phyloP scores from a whole-genome alignment of 176 grass and related monocot species.

The Bonia amplexicaulis region DNA sequence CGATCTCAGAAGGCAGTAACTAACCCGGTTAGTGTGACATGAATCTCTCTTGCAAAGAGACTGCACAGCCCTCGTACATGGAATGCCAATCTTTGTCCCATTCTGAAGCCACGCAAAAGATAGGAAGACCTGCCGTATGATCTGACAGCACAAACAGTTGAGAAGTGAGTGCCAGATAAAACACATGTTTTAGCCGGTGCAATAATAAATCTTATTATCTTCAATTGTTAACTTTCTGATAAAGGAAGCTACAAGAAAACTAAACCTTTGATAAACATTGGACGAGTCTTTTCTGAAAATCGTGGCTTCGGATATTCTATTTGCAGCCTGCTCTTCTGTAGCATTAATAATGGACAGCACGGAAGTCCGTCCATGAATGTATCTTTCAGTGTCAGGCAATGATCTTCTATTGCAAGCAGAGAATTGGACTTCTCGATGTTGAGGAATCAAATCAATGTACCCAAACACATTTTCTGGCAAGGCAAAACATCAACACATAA shows the following conservation, averaged over 20 bases:
- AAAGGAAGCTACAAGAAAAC: constrained; percentile 6
- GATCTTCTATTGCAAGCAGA: constrained; percentile 21
- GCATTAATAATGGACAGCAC: neutral
- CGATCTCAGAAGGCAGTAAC: neutral
- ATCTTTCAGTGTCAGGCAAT: constrained; percentile 1
- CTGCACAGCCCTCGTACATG: constrained; percentile 33
- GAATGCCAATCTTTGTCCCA: constrained; percentile 47
- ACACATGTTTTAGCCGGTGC: neutral
- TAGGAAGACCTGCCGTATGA: constrained; percentile 20
- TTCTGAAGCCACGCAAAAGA: constrained; percentile 28
- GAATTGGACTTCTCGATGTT: constrained; percentile 14
- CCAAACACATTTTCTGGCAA: constrained; percentile 42
- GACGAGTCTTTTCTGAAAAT: constrained; percentile 10
- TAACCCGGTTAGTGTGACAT: constrained; percentile 35
- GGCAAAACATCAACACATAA: neutral
- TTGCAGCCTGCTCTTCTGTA: constrained; percentile 12
- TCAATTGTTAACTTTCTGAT: neutral
- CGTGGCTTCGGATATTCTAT: neutral
- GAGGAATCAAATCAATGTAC: constrained; percentile 40
- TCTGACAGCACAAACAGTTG: constrained; percentile 23
- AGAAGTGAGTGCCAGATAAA: neutral
- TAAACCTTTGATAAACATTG: constrained; percentile 39
- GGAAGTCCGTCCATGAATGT: neutral
- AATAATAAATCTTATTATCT: neutral
- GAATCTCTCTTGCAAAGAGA: constrained; percentile 14